Percentiles rank a stretch among this genome's conserved stretches.
Evolutionary conservation across 164 flowering plant genomes (phyloP).

Genomic region (Houttuynia cordata): DNA sequence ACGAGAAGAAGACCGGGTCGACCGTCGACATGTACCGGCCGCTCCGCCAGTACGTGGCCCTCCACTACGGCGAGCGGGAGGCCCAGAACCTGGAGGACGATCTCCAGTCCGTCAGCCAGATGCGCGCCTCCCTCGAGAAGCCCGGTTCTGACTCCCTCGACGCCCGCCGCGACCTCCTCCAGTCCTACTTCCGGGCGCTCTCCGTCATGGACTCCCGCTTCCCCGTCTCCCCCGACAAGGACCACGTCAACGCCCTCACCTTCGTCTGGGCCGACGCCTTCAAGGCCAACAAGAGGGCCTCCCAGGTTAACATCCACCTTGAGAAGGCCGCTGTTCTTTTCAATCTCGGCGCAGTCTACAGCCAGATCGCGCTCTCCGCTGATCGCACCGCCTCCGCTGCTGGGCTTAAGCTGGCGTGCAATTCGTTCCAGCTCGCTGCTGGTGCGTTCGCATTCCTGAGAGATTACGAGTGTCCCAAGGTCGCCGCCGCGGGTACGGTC

Average conservation of each 20-base stretch:
- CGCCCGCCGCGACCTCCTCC: constrained; percentile 71
- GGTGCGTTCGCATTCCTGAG: constrained; percentile 71
- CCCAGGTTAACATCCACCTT: constrained; percentile 75
- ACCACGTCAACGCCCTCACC: constrained; percentile 58
- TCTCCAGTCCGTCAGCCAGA: constrained; percentile 47
- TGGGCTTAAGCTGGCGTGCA: constrained; percentile 64
- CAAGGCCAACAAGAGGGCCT: constrained; percentile 59
- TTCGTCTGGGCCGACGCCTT: constrained; percentile 87
- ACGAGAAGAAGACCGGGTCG: constrained; percentile 76
- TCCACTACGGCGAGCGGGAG: constrained; percentile 77
- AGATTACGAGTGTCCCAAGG: constrained; percentile 67
- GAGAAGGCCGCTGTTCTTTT: constrained; percentile 93
- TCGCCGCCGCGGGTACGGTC: constrained; percentile 40
- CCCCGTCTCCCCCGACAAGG: constrained; percentile 82
- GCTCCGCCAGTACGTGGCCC: constrained; percentile 61
- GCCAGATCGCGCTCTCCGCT: constrained; percentile 67
- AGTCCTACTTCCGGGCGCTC: constrained; percentile 54
- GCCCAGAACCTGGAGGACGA: constrained; percentile 90
- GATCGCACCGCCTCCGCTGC: constrained; percentile 47
- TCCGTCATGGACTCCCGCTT: constrained; percentile 74
- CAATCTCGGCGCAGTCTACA: constrained; percentile 79
- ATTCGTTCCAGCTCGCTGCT: constrained; percentile 72
- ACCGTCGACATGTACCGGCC: constrained; percentile 72
- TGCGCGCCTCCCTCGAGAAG: constrained; percentile 62
- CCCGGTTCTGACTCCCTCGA: constrained; percentile 32